Conservation (phyloP, 805 yeast genomes). For the Candida dajiaensis region DNA sequence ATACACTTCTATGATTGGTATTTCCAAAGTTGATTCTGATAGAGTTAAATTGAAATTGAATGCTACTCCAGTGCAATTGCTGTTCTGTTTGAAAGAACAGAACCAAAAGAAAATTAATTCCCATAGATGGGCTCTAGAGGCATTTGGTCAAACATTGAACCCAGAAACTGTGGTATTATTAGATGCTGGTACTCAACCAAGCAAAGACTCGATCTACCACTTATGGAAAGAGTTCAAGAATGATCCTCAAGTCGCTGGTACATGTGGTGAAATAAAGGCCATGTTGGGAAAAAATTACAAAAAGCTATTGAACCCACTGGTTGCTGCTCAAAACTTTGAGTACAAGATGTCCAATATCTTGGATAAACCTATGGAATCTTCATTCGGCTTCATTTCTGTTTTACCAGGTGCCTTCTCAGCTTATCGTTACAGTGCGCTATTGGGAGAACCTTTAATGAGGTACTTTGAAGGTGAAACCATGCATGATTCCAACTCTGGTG, state of each 20-base stretch:
- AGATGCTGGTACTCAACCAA: constrained; percentile 94
- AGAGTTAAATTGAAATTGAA: constrained; percentile 64
- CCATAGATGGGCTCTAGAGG: constrained; percentile 95
- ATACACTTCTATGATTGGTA: constrained; percentile 88
- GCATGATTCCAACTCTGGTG: constrained; percentile 60
- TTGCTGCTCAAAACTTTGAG: constrained; percentile 96
- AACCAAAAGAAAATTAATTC: constrained; percentile 89
- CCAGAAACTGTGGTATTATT: constrained; percentile 81
- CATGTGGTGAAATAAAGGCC: constrained; percentile 95
- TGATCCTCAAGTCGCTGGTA: constrained; percentile 84
- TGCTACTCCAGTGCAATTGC: constrained; percentile 75
- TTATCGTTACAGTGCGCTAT: constrained; percentile 76
- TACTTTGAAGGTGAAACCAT: constrained; percentile 90
- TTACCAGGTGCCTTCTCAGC: constrained; percentile 97
- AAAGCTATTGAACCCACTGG: constrained; percentile 72
- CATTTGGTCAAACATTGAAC: constrained; percentile 74
- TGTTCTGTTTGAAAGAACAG: constrained; percentile 86
- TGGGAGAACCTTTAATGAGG: constrained; percentile 72
- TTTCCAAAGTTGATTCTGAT: constrained; percentile 56
- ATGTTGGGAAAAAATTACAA: constrained; percentile 59
- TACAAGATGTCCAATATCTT: constrained; percentile 92
- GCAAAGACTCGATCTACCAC: constrained; percentile 76
- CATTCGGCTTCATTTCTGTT: constrained; percentile 90
- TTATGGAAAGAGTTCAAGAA: constrained; percentile 82
- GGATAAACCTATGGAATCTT: constrained; percentile 94